Conservation (phyloP, 2,329 filamentous ascomycete genomes). For the Phialemoniopsis sp. region DNA sequence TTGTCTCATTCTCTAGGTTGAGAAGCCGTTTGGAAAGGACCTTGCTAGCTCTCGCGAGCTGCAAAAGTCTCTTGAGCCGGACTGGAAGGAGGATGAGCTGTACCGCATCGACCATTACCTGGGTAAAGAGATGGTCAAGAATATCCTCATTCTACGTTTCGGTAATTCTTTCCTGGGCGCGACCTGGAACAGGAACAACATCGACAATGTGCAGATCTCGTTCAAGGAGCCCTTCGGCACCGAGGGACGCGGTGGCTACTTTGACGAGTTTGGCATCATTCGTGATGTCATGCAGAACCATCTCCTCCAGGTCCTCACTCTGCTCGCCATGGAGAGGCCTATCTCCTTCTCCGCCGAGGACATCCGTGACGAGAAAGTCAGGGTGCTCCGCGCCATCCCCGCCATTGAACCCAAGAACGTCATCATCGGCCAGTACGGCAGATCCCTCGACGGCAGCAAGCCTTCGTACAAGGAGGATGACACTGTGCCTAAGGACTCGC, state of each 20-base stretch:
- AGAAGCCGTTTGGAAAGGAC: constrained; percentile 99
- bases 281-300: constrained; percentile 99
- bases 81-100: constrained; percentile 98
- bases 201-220: constrained; percentile 98
- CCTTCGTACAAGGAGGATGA: constrained; percentile 98
- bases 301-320: constrained; percentile 89
- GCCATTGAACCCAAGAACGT: constrained; percentile 98
- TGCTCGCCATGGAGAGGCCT: constrained; percentile 96
- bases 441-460: constrained; percentile 92
- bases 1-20: constrained; percentile 58
- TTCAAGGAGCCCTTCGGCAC: constrained; percentile 99
- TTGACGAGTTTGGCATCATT: constrained; percentile 98
- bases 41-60: constrained; percentile 89
- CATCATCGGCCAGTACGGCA: constrained; percentile 98
- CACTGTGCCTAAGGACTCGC: constrained; percentile 93
- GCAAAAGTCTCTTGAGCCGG: constrained; percentile 89
- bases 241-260: constrained; percentile 95
- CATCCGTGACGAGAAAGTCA: constrained; percentile 97
- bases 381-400: constrained; percentile 88
- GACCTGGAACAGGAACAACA: constrained; percentile 98
- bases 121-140: constrained; percentile 99
- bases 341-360: constrained; percentile 98
- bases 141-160: constrained; percentile 95
- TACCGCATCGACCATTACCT: constrained; percentile 99
- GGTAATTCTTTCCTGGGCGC: constrained; percentile 98